phyloP scores from a whole-genome alignment of 768 basidiomycete genomes.

The Mycena floridula region DNA sequence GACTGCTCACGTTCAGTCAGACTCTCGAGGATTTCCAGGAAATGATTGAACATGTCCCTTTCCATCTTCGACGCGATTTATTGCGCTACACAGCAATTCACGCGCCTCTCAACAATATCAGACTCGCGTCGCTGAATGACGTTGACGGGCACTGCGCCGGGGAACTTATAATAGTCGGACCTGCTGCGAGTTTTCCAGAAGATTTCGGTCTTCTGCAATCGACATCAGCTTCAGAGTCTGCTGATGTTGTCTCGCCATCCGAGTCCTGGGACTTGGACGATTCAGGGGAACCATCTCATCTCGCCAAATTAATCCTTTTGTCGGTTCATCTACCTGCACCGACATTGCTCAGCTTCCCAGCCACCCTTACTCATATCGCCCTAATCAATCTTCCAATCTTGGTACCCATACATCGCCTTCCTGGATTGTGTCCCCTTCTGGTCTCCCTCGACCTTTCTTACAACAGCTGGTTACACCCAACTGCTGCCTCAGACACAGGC shows the following conservation, averaged over 20 bases:
- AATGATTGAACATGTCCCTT: slow-evolving; percentile 45
- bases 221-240: slow-evolving; percentile 5
- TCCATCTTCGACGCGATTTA: slow-evolving; percentile 53
- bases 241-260: too few species aligned
- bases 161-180: slow-evolving; percentile 62
- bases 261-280: slow-evolving; percentile 49
- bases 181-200: slow-evolving; percentile 35
- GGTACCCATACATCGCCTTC: slow-evolving; percentile 50
- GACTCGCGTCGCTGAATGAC: slow-evolving; percentile 45
- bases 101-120: slow-evolving; percentile 42
- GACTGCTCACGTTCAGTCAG: slow-evolving; percentile 33
- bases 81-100: slow-evolving; percentile 55
- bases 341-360: slow-evolving; percentile 47
- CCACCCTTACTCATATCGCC: slow-evolving; percentile 57
- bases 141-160: slow-evolving; percentile 50
- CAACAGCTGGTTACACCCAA: slow-evolving; percentile 39
- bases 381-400: slow-evolving; percentile 45
- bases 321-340: slow-evolving; percentile 38
- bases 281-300: slow-evolving; percentile 18
- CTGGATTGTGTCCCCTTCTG: slow-evolving; percentile 55
- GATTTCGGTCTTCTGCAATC: slow-evolving; percentile 31
- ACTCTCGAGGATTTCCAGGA: slow-evolving; percentile 36
- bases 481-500: slow-evolving; percentile 17
- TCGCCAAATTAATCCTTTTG: slow-evolving; percentile 47
- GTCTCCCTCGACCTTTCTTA: slow-evolving; percentile 63